Conservation (phyloP, 345 rosid species). For the Aurinia saxatilis region DNA sequence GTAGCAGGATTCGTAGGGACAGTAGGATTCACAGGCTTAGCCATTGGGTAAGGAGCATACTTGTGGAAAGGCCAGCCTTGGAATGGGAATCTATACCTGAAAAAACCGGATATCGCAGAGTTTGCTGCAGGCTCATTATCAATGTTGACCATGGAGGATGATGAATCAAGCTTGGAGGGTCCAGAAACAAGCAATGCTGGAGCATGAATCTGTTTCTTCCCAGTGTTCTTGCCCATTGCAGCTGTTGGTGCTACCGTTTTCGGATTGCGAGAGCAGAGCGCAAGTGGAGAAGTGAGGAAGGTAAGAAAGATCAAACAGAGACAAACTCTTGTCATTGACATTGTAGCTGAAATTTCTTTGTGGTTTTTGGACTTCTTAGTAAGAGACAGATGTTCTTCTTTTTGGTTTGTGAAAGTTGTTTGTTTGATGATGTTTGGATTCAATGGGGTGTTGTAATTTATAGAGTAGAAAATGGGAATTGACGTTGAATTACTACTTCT, state of each 20-base stretch:
- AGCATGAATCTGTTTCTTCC: background rate
- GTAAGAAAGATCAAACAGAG: conserved; percentile 18
- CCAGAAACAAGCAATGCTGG: conserved; percentile 12
- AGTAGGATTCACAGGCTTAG: conserved; percentile 16
- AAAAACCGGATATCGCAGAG: conserved; percentile 17
- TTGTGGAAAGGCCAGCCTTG: conserved; percentile 33
- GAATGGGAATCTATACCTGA: conserved; percentile 22
- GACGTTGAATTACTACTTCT: conserved; percentile 24
- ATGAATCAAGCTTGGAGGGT: background rate
- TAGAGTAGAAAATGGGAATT: background rate
- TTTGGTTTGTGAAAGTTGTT: background rate
- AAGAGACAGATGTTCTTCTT: too few relatives aligned
- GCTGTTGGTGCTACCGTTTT: conserved; percentile 11
- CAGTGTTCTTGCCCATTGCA: background rate
- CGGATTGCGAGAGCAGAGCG: conserved; percentile 12
- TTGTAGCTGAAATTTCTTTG: background rate
- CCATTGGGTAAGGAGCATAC: conserved; percentile 22
- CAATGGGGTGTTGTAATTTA: conserved; percentile 14
- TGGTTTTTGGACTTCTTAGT: background rate
- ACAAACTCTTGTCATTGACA: conserved; percentile 19
- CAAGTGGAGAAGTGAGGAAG: conserved; percentile 8
- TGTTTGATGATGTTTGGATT: conserved; percentile 9
- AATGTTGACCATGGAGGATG: conserved; percentile 17
- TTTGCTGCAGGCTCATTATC: conserved; percentile 12
- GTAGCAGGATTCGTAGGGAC: conserved; percentile 9